Evolutionary conservation across 1,284 basidiomycete genomes (phyloP).

Genomic region (Sanghuangporus sanghuang): DNA sequence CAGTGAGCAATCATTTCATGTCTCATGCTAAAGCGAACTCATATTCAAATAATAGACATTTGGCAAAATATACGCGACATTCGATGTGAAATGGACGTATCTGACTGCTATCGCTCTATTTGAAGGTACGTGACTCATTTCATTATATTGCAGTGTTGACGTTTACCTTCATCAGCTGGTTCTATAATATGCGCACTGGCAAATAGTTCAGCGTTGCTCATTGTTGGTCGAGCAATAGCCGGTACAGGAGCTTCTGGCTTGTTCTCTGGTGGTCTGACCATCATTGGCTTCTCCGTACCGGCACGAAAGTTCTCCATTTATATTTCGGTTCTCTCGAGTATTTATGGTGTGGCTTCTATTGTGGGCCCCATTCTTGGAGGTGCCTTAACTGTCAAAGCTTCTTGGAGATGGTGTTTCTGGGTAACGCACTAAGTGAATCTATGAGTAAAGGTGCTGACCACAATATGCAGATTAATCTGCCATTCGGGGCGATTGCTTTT

Average conservation of each 20-base stretch:
- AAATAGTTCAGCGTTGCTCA: conserved; percentile 35
- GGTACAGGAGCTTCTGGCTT: conserved; percentile 44
- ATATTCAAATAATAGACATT: conserved; percentile 5
- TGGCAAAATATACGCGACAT: conserved; percentile 19
- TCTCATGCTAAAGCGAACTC: neutral
- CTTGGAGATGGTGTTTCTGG: conserved; percentile 38
- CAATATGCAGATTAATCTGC: conserved; percentile 34
- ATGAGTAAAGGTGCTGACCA: neutral
- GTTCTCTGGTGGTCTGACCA: conserved; percentile 31
- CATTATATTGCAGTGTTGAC: neutral
- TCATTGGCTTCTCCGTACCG: conserved; percentile 36
- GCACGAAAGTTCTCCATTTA: conserved; percentile 28
- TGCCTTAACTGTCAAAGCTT: conserved; percentile 30
- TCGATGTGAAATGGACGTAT: conserved; percentile 26
- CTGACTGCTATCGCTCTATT: conserved; percentile 29
- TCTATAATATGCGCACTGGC: conserved; percentile 30
- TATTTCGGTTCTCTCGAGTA: conserved; percentile 30
- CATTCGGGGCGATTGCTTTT: conserved; percentile 31
- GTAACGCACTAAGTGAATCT: neutral
- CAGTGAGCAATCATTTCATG: neutral
- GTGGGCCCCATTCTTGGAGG: conserved; percentile 36
- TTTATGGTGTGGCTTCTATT: conserved; percentile 37
- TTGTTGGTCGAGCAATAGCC: conserved; percentile 39
- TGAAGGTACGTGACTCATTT: conserved; percentile 19
- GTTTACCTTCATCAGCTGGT: conserved; percentile 25